Base-by-base conservation (phyloP, 2,329 filamentous ascomycete genomes). In the Alternaria solani region DNA sequence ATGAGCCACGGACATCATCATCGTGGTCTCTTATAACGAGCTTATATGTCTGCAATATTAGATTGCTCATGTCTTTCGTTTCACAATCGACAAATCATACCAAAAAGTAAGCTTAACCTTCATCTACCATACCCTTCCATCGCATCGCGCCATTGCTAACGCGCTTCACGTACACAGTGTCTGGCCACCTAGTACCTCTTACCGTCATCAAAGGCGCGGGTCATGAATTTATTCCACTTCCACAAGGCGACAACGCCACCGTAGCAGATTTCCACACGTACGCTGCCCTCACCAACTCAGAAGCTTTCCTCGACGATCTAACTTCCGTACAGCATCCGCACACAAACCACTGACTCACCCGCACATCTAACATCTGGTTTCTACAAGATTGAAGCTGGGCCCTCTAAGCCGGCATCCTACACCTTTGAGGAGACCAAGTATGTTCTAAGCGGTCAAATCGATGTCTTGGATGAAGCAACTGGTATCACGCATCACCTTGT, bases 191-290 rank as follows among this genome's bases (percentile, higher is more conserved):
- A n/a, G 62, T 70, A 14, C 66, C 66, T 28, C 64, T 70, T 26
- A 68, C 66, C 18, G 46, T 70, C 44, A 63, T 68, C 57, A 70
- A 70, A 46, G 67, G 64, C 51, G 67, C 67, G 30, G 66, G 67
- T 51, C 59, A 67, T 25, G 66, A 68, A 34, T 62, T 57, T 43
- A 70, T 70, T 16, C 59, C 59, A 2, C 51, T 70, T 2, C 67
- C 66, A 1, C 30, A 63, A 7, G 64, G 62, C 41, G 64, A 67
- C 18, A 65, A 67, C 32, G 67, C 66, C 8, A 66, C 66, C 0
- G 64, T 70, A 7, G 66, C 68, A 12, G 68, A 70, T 25, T 70
- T 70, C 55, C 66, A 68, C 54, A 59, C 64, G 62, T 63, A 56
- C 32, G 18, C 7, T 9, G 9, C 20, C 41, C 32, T 23, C n/a